Conservation (phyloP, 768 basidiomycete species). For the Coprinopsis strossmayeri region DNA sequence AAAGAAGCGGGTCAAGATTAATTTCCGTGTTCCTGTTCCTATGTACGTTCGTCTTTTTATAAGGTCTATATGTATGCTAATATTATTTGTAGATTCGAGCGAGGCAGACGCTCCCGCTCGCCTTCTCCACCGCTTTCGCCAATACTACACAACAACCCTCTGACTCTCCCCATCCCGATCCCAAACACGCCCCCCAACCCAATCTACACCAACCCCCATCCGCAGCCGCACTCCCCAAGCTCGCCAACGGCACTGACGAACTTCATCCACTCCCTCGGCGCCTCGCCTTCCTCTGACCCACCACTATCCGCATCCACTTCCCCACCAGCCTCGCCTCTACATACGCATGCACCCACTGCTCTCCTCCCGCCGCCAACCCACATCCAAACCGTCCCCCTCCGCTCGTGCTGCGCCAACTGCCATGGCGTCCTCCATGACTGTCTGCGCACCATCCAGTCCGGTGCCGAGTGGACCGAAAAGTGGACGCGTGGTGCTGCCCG, state of each 20-base stretch:
- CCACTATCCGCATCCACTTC: not conserved
- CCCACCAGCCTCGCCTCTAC: too few relatives aligned
- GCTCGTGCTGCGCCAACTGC: conserved; percentile 4
- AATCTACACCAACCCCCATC: conserved; percentile 3
- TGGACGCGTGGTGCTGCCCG: not conserved
- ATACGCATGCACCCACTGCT: not conserved
- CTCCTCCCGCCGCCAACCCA: not conserved
- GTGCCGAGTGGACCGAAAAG: conserved; percentile 1
- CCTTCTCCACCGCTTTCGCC: not conserved
- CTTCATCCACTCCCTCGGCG: not conserved
- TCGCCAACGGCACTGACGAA: not conserved
- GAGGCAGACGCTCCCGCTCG: not conserved
- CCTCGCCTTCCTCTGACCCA: not conserved
- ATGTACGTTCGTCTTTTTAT: not conserved
- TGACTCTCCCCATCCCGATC: not conserved
- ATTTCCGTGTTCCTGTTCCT: not conserved
- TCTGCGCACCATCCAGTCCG: not conserved
- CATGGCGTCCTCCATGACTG: not conserved
- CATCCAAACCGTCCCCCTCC: not conserved
- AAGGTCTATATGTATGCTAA: not conserved
- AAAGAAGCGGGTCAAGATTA: not conserved
- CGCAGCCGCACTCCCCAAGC: not conserved
- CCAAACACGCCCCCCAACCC: not conserved
- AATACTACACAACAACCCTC: not conserved
- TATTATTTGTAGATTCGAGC: not conserved